Conservation (phyloP, 768 basidiomycete species). For the Pilatotrama ljubarskyi region DNA sequence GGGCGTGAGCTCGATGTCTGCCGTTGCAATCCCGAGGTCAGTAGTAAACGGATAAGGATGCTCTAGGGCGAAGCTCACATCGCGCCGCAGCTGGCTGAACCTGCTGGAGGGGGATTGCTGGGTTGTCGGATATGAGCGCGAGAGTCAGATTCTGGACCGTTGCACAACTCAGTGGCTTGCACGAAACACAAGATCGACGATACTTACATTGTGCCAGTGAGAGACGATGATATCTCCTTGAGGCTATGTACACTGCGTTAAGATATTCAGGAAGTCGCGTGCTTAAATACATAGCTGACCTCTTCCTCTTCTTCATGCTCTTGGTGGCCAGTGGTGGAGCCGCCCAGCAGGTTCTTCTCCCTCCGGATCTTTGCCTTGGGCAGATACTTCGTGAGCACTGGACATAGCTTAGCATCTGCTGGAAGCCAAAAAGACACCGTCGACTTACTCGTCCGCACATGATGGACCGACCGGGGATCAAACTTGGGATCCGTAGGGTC, state of each 20-base stretch:
- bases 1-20: conserved; percentile 67
- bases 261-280: neutral
- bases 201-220: conserved; percentile 76
- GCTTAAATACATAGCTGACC: conserved; percentile 33
- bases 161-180: neutral
- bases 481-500: conserved; percentile 59
- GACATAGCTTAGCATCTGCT: neutral
- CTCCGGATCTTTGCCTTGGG: conserved; percentile 72
- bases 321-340: conserved; percentile 34
- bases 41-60: no score
- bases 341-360: conserved; percentile 74
- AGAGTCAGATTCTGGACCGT: conserved; percentile 77
- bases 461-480: conserved; percentile 58
- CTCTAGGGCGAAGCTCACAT: no score
- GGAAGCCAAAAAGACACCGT: neutral
- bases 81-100: conserved; percentile 61
- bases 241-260: conserved; percentile 15
- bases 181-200: neutral
- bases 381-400: conserved; percentile 87
- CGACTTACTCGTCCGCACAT: conserved; percentile 70
- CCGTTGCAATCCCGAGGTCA: neutral
- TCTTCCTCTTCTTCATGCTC: conserved; percentile 49
- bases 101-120: conserved; percentile 49
- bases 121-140: conserved; percentile 76
- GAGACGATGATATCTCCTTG: conserved; percentile 66